A percentile compares a stretch with the other conserved stretches of the same genome.
These are phyloP conservation scores for Bryum argenteum DNA, from an alignment of 225 moss, liverwort and hornwort genomes.

Conservation along the genomic window DNA sequence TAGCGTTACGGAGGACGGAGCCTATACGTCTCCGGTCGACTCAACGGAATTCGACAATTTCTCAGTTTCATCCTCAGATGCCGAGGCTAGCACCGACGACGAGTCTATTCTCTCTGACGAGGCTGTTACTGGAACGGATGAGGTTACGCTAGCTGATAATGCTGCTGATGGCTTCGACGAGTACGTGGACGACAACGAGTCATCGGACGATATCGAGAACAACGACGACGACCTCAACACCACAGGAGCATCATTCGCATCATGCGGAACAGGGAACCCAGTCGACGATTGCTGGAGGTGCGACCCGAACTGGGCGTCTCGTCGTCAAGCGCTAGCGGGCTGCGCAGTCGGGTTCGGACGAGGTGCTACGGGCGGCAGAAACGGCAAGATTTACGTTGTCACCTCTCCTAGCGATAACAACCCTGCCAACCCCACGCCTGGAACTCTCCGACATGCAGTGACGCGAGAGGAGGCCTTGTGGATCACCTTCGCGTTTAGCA, in stretches of 20 bases:
- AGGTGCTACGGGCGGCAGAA: conserved; percentile 39
- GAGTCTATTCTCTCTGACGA: conserved; percentile 10
- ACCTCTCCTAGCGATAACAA: conserved; percentile 27
- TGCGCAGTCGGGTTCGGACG: conserved; percentile 49
- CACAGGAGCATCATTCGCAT: neutral
- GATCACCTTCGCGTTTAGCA: conserved; percentile 26
- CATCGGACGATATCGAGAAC: neutral
- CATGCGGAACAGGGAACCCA: conserved; percentile 39
- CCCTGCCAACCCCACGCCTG: neutral
- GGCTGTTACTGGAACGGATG: neutral
- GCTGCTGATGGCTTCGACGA: conserved; percentile 16
- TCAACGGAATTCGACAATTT: neutral
- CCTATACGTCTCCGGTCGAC: conserved; percentile 13
- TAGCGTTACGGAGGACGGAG: neutral
- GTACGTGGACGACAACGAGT: conserved; percentile 1
- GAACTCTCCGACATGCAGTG: conserved; percentile 22
- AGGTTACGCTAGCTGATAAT: neutral
- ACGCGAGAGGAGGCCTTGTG: conserved; percentile 26
- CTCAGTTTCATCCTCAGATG: neutral
- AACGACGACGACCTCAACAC: neutral
- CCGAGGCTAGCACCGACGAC: neutral
- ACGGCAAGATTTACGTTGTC: conserved; percentile 45
- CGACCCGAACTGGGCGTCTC: conserved; percentile 34
- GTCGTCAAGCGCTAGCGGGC: conserved; percentile 35
- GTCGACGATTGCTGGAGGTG: conserved; percentile 57